Percentiles rank a stretch among this genome's conserved stretches.
These are phyloP conservation scores for Nyctanthes arbortristis DNA, from an alignment of 257 asterid genomes.

Conservation along the genomic window DNA sequence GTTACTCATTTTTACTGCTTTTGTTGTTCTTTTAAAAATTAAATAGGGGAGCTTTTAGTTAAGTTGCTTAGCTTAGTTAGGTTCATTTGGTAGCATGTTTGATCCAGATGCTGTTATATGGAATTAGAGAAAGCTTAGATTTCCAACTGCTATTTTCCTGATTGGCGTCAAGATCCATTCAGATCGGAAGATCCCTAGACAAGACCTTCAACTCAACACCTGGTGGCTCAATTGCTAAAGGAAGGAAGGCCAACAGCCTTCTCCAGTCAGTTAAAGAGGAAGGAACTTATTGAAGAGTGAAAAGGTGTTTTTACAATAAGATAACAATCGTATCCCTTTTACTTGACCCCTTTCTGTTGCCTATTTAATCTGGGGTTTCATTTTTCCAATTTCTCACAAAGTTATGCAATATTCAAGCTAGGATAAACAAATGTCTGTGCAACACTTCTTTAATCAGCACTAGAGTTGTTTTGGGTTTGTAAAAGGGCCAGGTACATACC, in stretches of 20 bases:
- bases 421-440: not conserved
- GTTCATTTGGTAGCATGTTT: not conserved
- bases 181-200: not conserved
- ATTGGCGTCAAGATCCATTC: not conserved
- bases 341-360: not conserved
- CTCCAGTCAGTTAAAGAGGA: not conserved
- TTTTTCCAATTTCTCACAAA: not conserved
- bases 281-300: not conserved
- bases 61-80: not conserved
- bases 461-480: not conserved
- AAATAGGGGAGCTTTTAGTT: not conserved
- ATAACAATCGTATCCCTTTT: not conserved
- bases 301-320: not conserved
- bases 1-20: not conserved
- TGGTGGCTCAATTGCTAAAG: not conserved
- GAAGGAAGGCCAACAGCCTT: not conserved
- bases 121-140: not conserved
- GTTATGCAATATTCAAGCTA: not conserved
- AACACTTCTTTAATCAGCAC: not conserved
- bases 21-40: not conserved
- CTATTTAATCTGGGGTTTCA: not conserved
- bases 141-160: not conserved
- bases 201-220: not conserved
- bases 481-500: not conserved
- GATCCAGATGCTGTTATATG: not conserved